These are phyloP conservation scores for Malania oleifera DNA, from an alignment of 164 flowering plant species.

Conservation along the genomic window DNA sequence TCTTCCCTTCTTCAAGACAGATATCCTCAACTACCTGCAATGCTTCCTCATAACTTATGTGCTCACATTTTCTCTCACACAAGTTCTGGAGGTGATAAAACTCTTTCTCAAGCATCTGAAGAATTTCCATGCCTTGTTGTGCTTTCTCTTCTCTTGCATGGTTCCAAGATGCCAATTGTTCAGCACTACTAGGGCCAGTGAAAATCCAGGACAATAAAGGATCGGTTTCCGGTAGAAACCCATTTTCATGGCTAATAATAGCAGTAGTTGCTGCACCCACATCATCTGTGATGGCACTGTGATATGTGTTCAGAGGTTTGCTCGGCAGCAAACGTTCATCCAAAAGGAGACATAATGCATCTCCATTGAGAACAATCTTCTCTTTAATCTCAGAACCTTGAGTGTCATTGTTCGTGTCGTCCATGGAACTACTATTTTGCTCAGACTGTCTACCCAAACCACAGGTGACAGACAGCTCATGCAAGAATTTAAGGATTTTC, in stretches of 20 bases:
- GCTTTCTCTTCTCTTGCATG: constrained; percentile 58
- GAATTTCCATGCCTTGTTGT: constrained; percentile 58
- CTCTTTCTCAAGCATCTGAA: constrained; percentile 86
- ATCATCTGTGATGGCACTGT: constrained; percentile 22
- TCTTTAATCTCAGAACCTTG: constrained; percentile 42
- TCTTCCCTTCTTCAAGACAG: constrained; percentile 77
- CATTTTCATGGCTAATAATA: constrained; percentile 27
- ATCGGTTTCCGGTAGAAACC: constrained; percentile 35
- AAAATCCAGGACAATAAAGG: constrained; percentile 78
- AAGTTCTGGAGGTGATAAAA: constrained; percentile 60
- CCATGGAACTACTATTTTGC: constrained; percentile 31
- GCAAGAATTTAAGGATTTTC: constrained; percentile 76
- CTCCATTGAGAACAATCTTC: constrained; percentile 52
- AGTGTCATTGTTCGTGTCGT: constrained; percentile 34
- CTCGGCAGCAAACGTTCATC: constrained; percentile 47
- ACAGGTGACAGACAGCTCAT: constrained; percentile 74
- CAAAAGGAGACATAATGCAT: constrained; percentile 50
- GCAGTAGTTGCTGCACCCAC: constrained; percentile 18
- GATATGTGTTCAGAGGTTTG: constrained; percentile 16
- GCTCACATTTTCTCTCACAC: constrained; percentile 84
- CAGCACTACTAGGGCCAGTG: constrained; percentile 54
- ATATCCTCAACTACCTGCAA: constrained; percentile 73
- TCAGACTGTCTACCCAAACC: constrained; percentile 64
- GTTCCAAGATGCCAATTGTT: constrained; percentile 60
- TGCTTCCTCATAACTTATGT: constrained; percentile 75